These are phyloP conservation scores for Adenanthera pavonina DNA, from an alignment of 306 rosid species.

Conservation along the genomic window DNA sequence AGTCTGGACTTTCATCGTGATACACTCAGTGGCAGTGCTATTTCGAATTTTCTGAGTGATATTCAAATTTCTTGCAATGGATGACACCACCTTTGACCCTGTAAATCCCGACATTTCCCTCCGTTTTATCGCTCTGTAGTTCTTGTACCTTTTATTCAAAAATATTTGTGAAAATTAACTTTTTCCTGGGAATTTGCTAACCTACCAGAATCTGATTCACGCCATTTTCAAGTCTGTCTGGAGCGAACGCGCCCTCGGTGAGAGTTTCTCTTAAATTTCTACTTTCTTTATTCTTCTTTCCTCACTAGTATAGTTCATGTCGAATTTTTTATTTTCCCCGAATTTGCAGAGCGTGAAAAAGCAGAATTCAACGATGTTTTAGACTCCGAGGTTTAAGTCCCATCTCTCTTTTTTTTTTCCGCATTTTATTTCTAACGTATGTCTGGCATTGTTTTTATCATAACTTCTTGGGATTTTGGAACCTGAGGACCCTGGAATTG, in stretches of 20 bases:
- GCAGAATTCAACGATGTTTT: slow-evolving; percentile 42
- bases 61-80: slow-evolving; percentile 48
- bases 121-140: neutral
- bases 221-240: slow-evolving; percentile 82
- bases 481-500: neutral
- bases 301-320: neutral
- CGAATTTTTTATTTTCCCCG: neutral
- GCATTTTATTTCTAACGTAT: neutral
- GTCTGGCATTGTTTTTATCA: neutral
- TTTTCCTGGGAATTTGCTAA: neutral
- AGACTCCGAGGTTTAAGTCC: slow-evolving; percentile 49
- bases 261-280: neutral
- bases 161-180: neutral
- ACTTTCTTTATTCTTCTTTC: neutral
- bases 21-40: too few species aligned
- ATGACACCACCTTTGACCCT: slow-evolving; percentile 58
- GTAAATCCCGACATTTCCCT: slow-evolving; percentile 46
- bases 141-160: neutral
- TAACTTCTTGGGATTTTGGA: slow-evolving; percentile 1
- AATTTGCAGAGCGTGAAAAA: slow-evolving; percentile 69
- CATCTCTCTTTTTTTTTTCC: neutral
- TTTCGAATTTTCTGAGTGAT: neutral
- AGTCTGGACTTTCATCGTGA: too few species aligned
- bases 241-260: slow-evolving; percentile 73
- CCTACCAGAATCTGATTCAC: slow-evolving; percentile 65